Base-by-base conservation (phyloP, 768 basidiomycete species). In the Fomitopsis serialis region DNA sequence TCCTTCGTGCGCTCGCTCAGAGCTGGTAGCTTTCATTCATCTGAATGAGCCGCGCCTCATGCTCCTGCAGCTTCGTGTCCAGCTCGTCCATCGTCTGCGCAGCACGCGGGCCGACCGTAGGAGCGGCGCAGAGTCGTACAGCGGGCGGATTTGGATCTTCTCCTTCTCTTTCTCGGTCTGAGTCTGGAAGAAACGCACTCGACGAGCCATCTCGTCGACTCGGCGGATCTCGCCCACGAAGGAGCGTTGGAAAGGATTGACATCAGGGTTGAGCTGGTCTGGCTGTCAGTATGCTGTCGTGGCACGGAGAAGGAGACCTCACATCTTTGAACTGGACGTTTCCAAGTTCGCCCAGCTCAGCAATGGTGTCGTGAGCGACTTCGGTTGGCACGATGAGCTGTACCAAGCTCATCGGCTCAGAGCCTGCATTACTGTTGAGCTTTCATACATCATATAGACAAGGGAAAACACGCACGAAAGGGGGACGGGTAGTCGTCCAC, bases 241-340 rank as follows among this genome's bases (percentile, higher is more conserved):
- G 5, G 95, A 94, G 58, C 97, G 91, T 77, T 99, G 96, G 75
- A 98, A 99, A 17, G 96, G 90, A 70, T 96, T 98, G 62, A 98
- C 85, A 56, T 82, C 82, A 12, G 95, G 92, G 70, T 98, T 98
- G 61, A 98, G 44, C 50, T 42, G n/a, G 21, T 21, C 3, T 21
- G 25, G 22, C 25, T 17, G 21, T 40, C 52, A 56, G 60, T 52
- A 37, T 5, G 37, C 36, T 6, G 7, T 50, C 7, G 11, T 29
- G 3, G 11, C 22, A 11, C 22, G 29, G 12, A 43, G 24, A 48
- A 24, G 36, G 44, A 27, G 17, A 46, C 70, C 89, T 61, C 61
- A 95, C 93, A 72, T 99, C 97, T 74, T 95, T 96, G 73, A 98
- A 97, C 68, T 98, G 93, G 24, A 98, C 89, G 70, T 96, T 80